Base-by-base conservation (phyloP, 768 basidiomycete genomes). In the Sistotremastrum niveocremeum region DNA sequence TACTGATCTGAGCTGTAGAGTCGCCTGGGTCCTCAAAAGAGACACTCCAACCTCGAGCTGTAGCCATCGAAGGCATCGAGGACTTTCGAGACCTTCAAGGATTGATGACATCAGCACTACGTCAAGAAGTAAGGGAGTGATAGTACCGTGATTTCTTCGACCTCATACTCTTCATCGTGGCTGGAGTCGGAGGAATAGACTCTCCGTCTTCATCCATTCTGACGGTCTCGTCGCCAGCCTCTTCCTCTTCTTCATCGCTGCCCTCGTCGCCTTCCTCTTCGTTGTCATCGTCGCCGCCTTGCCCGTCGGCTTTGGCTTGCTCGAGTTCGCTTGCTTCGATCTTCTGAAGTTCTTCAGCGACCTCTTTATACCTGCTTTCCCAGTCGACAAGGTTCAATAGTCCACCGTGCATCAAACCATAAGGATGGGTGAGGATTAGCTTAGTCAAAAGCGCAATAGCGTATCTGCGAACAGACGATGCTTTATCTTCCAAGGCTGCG, bases 381-480 rank as follows among this genome's bases (percentile, higher is more conserved):
- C 84, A 97, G 51, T 81, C 73, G 1, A 70, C 69, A 6, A 79
- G 63, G 44, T 79, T 76, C 43, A 99, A 65, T 39, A 74, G 71
- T 1, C 91, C 94, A 0, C 91, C 94, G 56, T 93, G 80, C 65
- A 84, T 72, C 10, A 77, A 54, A 0, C 81, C 83, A 60, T 86
- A 98, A 3, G 93, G 93, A 63, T 99, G 93, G 0, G 93, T 97
- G 47, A 71, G 48, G 41, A 98, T 63, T 30, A 97, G 67, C 55
- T 77, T 77, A 39, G 76, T 74, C 20, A 98, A 62, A 30, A 97
- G 65, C 12, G 77, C 71, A 39, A 84, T 80, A 12, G 91, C 84
- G 42, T 74, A 75, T 62, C 88, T 87, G 54, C 95, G 73, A n/a
- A 94, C 93, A 5, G 72, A 77, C 12, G 87, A 76, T 2, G 78